These are phyloP conservation scores for Candida dajiaensis DNA, from an alignment of 805 yeast genomes.

Conservation along the genomic window DNA sequence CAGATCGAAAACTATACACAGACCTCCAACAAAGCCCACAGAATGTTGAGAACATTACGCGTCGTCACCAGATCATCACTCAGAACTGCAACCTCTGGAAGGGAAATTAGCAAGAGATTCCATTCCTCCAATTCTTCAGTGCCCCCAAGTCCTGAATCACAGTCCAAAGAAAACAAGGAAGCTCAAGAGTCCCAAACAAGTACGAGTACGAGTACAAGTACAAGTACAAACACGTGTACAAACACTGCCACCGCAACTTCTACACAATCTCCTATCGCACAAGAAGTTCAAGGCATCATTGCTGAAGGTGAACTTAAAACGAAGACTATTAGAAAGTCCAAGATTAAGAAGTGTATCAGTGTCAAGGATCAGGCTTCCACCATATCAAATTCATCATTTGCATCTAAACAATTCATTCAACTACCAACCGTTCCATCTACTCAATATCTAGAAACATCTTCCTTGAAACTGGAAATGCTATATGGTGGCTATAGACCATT, in stretches of 20 bases:
- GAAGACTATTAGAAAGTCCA: background rate
- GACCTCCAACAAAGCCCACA: background rate
- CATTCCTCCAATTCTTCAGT: background rate
- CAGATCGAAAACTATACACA: background rate
- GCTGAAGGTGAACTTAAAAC: background rate
- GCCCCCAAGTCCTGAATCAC: slow-evolving; percentile 1
- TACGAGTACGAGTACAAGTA: too few relatives aligned
- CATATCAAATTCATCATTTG: slow-evolving; percentile 3
- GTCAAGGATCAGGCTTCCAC: slow-evolving; percentile 1
- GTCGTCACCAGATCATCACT: background rate
- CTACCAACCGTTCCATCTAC: slow-evolving; percentile 22
- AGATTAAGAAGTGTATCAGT: slow-evolving; percentile 4
- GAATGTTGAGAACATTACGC: background rate
- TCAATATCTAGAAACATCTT: slow-evolving; percentile 17
- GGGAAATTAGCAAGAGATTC: background rate
- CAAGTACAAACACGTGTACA: too few relatives aligned
- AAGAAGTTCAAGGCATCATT: background rate
- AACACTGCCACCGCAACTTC: background rate
- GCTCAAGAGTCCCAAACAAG: background rate
- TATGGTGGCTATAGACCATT: slow-evolving; percentile 23
- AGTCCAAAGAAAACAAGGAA: slow-evolving; percentile 3
- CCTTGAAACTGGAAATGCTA: slow-evolving; percentile 18
- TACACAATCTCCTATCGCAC: background rate
- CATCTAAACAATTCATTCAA: slow-evolving; percentile 1
- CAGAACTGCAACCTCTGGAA: background rate